Percentiles rank a stretch among this genome's conserved stretches.
Evolutionary conservation across 345 rosid genomes (phyloP).

Genomic region (Geranium rotundifolium): DNA sequence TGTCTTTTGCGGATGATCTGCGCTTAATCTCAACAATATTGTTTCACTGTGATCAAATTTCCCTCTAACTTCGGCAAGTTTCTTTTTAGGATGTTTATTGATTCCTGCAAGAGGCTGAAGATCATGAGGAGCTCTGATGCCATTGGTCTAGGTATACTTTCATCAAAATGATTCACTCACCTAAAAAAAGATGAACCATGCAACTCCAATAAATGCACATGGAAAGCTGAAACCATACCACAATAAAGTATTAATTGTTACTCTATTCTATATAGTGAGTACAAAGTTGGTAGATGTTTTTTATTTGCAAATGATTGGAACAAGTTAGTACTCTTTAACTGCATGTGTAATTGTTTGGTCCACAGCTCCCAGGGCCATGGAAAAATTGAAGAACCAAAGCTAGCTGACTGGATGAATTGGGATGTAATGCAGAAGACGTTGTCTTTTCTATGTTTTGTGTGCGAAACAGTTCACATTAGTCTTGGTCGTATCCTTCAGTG

Average conservation of each 20-base stretch:
- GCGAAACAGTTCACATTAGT: too few relatives aligned
- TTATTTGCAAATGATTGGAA: neutral
- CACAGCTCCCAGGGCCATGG: constrained; percentile 59
- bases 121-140: constrained; percentile 91
- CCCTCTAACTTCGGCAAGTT: too few relatives aligned
- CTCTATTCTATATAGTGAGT: too few relatives aligned
- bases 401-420: too few relatives aligned
- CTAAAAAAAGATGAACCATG: too few relatives aligned
- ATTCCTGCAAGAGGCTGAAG: constrained; percentile 72
- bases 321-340: neutral
- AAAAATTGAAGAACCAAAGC: constrained; percentile 43
- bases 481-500: too few relatives aligned
- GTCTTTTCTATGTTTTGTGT: too few relatives aligned
- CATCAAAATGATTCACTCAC: constrained; percentile 17
- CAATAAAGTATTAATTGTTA: too few relatives aligned
- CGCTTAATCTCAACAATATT: neutral
- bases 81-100: constrained; percentile 66
- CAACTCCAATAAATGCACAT: too few relatives aligned
- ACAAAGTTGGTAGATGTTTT: too few relatives aligned
- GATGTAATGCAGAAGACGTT: too few relatives aligned
- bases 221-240: too few relatives aligned
- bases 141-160: constrained; percentile 68
- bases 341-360: constrained; percentile 4
- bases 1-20: constrained; percentile 41
- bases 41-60: constrained; percentile 12